A percentile compares a stretch with the other conserved stretches of the same genome.
phyloP scores from a whole-genome alignment of 2,329 filamentous ascomycete genomes.

The Phaeoacremonium minimum region DNA sequence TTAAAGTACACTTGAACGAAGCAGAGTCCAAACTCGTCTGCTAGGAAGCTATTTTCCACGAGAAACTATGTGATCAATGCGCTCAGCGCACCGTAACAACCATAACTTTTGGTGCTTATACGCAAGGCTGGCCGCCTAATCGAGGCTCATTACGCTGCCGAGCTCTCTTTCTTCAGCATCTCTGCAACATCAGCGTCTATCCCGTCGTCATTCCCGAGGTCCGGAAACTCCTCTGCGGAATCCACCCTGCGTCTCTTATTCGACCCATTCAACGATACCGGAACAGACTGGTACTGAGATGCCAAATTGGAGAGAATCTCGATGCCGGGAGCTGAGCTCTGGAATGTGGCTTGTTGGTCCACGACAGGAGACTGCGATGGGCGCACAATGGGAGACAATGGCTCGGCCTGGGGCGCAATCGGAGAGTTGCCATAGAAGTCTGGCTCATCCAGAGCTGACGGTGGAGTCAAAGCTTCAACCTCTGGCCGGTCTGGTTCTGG shows the following conservation, averaged over 20 bases:
- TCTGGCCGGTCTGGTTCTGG: constrained; percentile 70
- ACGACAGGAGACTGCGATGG: constrained; percentile 10
- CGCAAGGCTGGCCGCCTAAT: too few species aligned
- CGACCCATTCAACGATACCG: constrained; percentile 45
- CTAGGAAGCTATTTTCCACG: too few species aligned
- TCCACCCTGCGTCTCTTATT: constrained; percentile 55
- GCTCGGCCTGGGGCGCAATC: constrained; percentile 6
- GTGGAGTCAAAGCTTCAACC: constrained; percentile 84
- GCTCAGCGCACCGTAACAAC: too few species aligned
- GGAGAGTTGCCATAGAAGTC: constrained; percentile 14
- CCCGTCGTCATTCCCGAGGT: constrained; percentile 49
- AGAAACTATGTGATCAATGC: too few species aligned
- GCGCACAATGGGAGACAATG: too few species aligned
- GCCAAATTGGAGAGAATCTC: constrained; percentile 35
- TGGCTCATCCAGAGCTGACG: constrained; percentile 47
- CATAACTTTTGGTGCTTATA: too few species aligned
- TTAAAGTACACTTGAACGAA: too few species aligned
- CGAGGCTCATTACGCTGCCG: too few species aligned
- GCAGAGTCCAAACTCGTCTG: too few species aligned
- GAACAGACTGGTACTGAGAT: constrained; percentile 43
- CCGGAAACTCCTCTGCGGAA: constrained; percentile 45
- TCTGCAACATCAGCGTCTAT: constrained; percentile 55
- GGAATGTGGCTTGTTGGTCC: constrained; percentile 10
- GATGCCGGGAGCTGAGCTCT: constrained; percentile 24
- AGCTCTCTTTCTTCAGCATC: constrained; percentile 43